These are phyloP conservation scores for Aspergillus flavus DNA, from an alignment of 2,329 filamentous ascomycete species.

Conservation along the genomic window DNA sequence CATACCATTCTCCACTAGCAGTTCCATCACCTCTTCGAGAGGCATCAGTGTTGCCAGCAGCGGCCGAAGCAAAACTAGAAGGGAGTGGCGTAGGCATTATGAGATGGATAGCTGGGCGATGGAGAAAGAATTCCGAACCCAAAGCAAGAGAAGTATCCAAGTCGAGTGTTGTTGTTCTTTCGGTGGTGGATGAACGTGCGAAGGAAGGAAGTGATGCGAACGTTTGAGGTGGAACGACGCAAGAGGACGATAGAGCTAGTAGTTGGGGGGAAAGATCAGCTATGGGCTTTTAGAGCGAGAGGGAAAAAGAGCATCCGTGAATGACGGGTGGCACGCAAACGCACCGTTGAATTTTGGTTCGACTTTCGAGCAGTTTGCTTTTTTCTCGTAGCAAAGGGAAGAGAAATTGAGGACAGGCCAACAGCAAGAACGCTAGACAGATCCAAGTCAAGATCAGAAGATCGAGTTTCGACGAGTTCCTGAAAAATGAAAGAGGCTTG, in stretches of 20 bases:
- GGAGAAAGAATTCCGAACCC: constrained; percentile 23
- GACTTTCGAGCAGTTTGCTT: neutral
- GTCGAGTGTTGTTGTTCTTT: constrained; percentile 20
- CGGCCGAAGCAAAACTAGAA: constrained; percentile 82
- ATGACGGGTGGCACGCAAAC: neutral
- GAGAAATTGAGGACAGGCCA: constrained; percentile 8
- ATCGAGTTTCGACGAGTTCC: constrained; percentile 20
- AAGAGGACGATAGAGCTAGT: constrained; percentile 18
- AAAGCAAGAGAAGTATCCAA: constrained; percentile 21
- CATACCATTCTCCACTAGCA: constrained; percentile 73
- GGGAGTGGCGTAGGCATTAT: constrained; percentile 74
- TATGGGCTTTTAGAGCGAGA: neutral
- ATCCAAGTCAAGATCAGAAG: constrained; percentile 31
- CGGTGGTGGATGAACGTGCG: constrained; percentile 18
- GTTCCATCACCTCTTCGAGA: constrained; percentile 61
- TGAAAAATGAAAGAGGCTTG: constrained; percentile 16
- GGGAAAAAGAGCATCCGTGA: neutral
- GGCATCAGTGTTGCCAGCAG: constrained; percentile 72
- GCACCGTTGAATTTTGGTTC: neutral
- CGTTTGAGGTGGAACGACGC: constrained; percentile 21
- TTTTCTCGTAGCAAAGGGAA: neutral
- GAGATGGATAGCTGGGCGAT: constrained; percentile 24
- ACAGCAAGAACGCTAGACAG: constrained; percentile 28
- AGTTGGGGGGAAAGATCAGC: neutral
- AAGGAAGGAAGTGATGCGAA: constrained; percentile 26